These are phyloP conservation scores for Sideroxylon spinosum DNA, from an alignment of 179 eudicot genomes.

Conservation along the genomic window DNA sequence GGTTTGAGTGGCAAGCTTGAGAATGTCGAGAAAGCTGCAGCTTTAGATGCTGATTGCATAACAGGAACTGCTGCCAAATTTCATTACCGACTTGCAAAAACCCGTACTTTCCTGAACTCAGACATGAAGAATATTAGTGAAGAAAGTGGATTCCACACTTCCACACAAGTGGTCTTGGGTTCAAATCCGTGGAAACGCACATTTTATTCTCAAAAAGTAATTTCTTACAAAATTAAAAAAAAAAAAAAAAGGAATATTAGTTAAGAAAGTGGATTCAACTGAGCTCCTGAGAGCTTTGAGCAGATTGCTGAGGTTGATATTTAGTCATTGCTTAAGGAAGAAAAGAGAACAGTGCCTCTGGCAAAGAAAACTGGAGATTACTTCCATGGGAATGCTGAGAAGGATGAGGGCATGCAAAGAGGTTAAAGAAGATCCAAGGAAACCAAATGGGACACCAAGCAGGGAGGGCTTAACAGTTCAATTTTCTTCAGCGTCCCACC, in stretches of 20 bases:
- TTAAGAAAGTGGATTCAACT: constrained; percentile 23
- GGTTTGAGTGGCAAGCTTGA: constrained; percentile 41
- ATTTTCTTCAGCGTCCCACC: constrained; percentile 16
- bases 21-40: constrained; percentile 49
- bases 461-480: constrained; percentile 13
- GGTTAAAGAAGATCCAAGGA: constrained; percentile 28
- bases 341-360: constrained; percentile 33
- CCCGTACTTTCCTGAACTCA: constrained; percentile 32
- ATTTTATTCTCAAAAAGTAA: too few species aligned
- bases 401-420: constrained; percentile 50
- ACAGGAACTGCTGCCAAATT: constrained; percentile 38
- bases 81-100: constrained; percentile 31
- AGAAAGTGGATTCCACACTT: background rate
- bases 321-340: constrained; percentile 37
- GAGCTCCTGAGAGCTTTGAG: constrained; percentile 28
- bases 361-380: constrained; percentile 45
- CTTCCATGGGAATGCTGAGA: constrained; percentile 50
- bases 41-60: constrained; percentile 35
- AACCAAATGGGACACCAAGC: constrained; percentile 23
- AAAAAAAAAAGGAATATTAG: too few species aligned
- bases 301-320: constrained; percentile 37
- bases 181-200: too few species aligned
- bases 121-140: constrained; percentile 32
- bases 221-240: too few species aligned
- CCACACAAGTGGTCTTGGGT: too few species aligned